Evolutionary conservation across 257 asterid species (phyloP).

Genomic region (Petrea volubilis): DNA sequence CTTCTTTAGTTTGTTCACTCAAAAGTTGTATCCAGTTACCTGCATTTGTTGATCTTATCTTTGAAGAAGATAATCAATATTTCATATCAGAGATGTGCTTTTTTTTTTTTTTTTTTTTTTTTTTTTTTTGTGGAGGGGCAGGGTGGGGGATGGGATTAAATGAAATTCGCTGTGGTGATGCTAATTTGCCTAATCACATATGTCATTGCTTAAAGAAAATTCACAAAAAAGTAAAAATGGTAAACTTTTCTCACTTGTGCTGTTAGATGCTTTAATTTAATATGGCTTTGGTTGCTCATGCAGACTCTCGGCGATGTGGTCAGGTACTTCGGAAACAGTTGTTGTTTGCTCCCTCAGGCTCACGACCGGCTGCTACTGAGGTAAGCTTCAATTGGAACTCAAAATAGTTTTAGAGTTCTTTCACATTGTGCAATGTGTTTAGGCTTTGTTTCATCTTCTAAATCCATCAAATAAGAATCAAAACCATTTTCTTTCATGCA

Average conservation of each 20-base stretch:
- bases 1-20: not conserved
- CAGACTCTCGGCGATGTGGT: slow-evolving; percentile 80
- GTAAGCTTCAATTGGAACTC: slow-evolving; percentile 37
- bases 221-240: not conserved
- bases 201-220: not conserved
- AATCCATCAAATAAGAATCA: not conserved
- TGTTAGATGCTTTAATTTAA: slow-evolving; percentile 15
- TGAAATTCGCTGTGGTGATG: no score
- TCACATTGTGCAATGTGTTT: not conserved
- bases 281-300: slow-evolving; percentile 21
- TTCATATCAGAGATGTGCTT: no score
- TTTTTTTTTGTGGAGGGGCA: no score
- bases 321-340: slow-evolving; percentile 52
- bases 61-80: no score
- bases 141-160: no score
- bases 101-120: no score
- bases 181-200: not conserved
- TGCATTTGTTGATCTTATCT: not conserved
- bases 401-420: not conserved
- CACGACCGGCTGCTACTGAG: slow-evolving; percentile 66
- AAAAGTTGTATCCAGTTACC: not conserved
- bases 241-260: no score
- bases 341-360: slow-evolving; percentile 66
- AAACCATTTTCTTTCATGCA: not conserved
- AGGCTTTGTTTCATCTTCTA: not conserved